phyloP scores from a whole-genome alignment of 805 yeast species.

The Hanseniaspora lindneri region DNA sequence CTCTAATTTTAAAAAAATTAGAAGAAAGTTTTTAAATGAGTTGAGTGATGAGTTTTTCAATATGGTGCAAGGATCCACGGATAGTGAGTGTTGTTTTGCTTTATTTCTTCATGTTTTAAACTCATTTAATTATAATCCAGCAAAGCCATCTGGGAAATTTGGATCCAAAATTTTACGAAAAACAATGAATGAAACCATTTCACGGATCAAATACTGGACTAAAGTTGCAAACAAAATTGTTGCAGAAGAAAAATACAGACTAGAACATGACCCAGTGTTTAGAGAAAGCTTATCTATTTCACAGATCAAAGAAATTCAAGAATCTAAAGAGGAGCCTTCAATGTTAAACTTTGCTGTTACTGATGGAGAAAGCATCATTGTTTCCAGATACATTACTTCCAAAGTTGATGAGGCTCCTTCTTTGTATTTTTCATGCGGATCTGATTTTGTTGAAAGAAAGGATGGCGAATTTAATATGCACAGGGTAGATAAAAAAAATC shows the following conservation, averaged over 20 bases:
- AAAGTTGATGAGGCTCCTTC: conserved; percentile 93
- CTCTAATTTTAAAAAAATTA: conserved; percentile 58
- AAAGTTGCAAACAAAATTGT: conserved; percentile 36
- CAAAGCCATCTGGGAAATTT: conserved; percentile 34
- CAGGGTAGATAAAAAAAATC: conserved; percentile 80
- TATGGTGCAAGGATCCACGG: conserved; percentile 84
- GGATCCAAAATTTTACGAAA: conserved; percentile 48
- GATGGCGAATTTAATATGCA: conserved; percentile 94
- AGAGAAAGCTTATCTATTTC: not conserved
- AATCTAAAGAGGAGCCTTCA: conserved; percentile 52
- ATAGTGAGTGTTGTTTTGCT: conserved; percentile 91
- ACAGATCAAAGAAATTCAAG: conserved; percentile 15
- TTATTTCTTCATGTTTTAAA: conserved; percentile 65
- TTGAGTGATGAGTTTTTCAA: conserved; percentile 71
- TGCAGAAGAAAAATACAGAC: conserved; percentile 22
- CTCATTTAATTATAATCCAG: conserved; percentile 66
- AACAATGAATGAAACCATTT: conserved; percentile 66
- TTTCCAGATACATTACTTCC: conserved; percentile 78
- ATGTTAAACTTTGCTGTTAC: conserved; percentile 88
- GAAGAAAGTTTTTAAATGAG: conserved; percentile 58
- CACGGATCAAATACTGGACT: conserved; percentile 68
- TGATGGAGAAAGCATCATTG: conserved; percentile 78
- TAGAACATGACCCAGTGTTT: not conserved
- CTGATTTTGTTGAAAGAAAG: conserved; percentile 75
- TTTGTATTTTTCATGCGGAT: conserved; percentile 85